These are phyloP conservation scores for Aspergillus wentii DNA, from an alignment of 495 filamentous ascomycete species.

Conservation along the genomic window DNA sequence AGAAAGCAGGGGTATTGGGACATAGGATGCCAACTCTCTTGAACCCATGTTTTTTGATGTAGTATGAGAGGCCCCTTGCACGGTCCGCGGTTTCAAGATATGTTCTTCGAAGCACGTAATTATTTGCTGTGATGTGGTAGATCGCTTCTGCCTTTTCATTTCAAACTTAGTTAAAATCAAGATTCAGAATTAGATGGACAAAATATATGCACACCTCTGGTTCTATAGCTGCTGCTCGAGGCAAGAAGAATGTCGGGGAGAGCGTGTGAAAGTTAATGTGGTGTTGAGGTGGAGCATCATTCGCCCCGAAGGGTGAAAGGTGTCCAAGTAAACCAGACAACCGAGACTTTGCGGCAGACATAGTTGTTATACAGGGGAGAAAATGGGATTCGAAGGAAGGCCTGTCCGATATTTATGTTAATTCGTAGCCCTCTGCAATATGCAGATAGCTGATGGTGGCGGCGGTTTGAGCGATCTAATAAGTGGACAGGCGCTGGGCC, in stretches of 20 bases:
- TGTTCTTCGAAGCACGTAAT: conserved; percentile 62
- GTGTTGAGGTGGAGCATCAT: conserved; percentile 36
- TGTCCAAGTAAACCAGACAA: conserved; percentile 60
- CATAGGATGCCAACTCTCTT: conserved; percentile 75
- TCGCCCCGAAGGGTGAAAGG: conserved; percentile 39
- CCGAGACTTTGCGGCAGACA: conserved; percentile 54
- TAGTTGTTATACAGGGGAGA: too few species aligned
- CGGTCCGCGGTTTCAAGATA: conserved; percentile 82
- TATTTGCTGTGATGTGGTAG: conserved; percentile 80
- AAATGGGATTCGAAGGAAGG: too few species aligned
- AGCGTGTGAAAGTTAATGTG: conserved; percentile 70
- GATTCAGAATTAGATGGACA: background rate
- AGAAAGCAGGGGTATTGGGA: conserved; percentile 91
- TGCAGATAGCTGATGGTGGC: too few species aligned
- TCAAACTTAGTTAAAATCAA: conserved; percentile 1
- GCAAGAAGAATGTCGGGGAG: conserved; percentile 85
- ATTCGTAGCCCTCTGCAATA: too few species aligned
- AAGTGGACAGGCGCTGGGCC: too few species aligned
- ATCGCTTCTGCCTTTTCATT: conserved; percentile 66
- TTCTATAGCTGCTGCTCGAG: conserved; percentile 83
- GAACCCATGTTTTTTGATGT: conserved; percentile 63
- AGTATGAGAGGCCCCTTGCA: conserved; percentile 82
- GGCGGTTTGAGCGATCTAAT: too few species aligned
- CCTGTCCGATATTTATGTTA: too few species aligned
- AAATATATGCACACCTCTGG: conserved; percentile 57